These are phyloP conservation scores for Chlamydomonas reinhardtii DNA, from an alignment of 163 green algal species.

Conservation along the genomic window DNA sequence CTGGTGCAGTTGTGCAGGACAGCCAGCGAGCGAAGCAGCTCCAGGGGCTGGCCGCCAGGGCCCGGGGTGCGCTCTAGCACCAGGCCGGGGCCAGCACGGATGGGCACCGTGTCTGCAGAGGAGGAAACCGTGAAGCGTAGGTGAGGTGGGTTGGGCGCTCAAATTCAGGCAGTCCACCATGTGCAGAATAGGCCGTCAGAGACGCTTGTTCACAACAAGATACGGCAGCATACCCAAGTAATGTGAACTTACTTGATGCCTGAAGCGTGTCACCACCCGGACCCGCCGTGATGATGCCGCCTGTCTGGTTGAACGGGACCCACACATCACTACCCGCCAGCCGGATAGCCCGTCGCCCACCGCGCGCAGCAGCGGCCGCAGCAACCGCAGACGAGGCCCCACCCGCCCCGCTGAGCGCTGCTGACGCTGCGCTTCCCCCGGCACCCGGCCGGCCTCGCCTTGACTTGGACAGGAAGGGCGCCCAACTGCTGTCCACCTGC, in stretches of 20 bases:
- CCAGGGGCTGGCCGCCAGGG: slow-evolving; percentile 52
- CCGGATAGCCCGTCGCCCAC: slow-evolving; percentile 71
- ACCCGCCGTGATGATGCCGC: slow-evolving; percentile 27
- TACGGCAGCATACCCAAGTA: too few species aligned
- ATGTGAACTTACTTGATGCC: slow-evolving; percentile 15
- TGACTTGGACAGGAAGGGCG: slow-evolving; percentile 45
- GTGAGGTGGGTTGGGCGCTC: neutral
- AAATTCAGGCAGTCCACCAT: too few species aligned
- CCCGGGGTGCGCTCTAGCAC: slow-evolving; percentile 74
- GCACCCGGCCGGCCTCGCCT: slow-evolving; percentile 18
- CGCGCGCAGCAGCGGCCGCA: neutral
- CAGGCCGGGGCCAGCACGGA: slow-evolving; percentile 65
- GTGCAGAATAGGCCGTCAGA: too few species aligned
- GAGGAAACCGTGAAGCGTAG: neutral
- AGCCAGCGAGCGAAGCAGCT: slow-evolving; percentile 78
- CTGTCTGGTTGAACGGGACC: slow-evolving; percentile 58
- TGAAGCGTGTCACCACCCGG: slow-evolving; percentile 22
- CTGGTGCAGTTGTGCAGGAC: slow-evolving; percentile 74
- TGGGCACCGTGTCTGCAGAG: slow-evolving; percentile 60
- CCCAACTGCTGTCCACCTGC: slow-evolving; percentile 52
- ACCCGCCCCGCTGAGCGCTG: slow-evolving; percentile 41
- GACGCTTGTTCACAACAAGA: too few species aligned
- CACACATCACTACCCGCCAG: slow-evolving; percentile 55
- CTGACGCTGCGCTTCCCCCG: neutral
- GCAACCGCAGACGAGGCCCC: neutral